A percentile compares a stretch with the other conserved stretches of the same genome.
Evolutionary conservation across 2,329 filamentous ascomycete genomes (phyloP).

Genomic region (Sordariomycetes sp.): DNA sequence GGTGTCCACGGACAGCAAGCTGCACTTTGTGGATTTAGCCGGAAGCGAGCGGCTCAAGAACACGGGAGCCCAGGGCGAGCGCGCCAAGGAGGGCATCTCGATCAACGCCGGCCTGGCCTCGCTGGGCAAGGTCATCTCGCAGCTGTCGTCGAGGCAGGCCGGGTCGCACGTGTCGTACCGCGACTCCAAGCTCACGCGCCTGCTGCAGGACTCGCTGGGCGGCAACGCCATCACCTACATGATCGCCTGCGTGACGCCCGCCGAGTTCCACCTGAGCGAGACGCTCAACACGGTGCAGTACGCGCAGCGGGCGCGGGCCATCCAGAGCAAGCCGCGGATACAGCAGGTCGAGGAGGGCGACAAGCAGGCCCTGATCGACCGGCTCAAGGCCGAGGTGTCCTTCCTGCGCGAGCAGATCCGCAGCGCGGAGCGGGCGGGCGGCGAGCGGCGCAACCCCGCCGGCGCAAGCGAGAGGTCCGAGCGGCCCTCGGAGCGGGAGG

Average conservation of each 20-base stretch:
- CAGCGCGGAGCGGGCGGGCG: constrained; percentile 58
- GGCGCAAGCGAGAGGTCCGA: constrained; percentile 62
- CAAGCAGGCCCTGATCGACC: constrained; percentile 87
- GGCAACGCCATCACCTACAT: constrained; percentile 98
- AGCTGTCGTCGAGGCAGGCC: constrained; percentile 79
- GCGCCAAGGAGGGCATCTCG: constrained; percentile 91
- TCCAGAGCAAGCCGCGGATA: constrained; percentile 94
- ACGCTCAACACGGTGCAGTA: constrained; percentile 97
- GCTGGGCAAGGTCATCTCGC: constrained; percentile 94
- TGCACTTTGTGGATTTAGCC: constrained; percentile 96
- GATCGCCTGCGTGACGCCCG: constrained; percentile 96
- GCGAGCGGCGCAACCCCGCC: constrained; percentile 37
- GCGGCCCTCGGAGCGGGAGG: constrained; percentile 72
- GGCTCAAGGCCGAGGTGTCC: constrained; percentile 84
- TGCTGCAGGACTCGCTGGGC: constrained; percentile 91
- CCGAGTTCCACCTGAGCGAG: constrained; percentile 94
- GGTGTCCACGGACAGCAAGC: constrained; percentile 91
- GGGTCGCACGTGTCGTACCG: constrained; percentile 94
- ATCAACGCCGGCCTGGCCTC: constrained; percentile 95
- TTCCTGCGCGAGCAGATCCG: constrained; percentile 92
- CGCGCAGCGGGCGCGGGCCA: constrained; percentile 87
- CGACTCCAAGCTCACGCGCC: constrained; percentile 89
- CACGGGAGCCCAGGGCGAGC: constrained; percentile 86
- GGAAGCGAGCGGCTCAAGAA: constrained; percentile 97
- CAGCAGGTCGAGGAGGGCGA: constrained; percentile 83